Evolutionary conservation across 805 yeast species (phyloP).

Genomic region (Yamadazyma olivae): DNA sequence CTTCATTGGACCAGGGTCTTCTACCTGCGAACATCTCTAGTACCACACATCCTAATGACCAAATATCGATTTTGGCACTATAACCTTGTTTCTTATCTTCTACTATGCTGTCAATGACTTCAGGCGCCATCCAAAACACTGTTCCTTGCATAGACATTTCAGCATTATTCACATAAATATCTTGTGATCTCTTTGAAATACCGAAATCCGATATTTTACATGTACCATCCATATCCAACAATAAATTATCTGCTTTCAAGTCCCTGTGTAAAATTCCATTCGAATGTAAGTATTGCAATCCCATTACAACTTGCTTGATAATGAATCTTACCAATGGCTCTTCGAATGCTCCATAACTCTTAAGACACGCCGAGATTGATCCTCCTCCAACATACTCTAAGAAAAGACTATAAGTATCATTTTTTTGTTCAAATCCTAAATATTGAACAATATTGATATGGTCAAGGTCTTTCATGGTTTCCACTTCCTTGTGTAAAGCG

Average conservation of each 20-base stretch:
- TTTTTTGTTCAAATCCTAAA: slow-evolving; percentile 82
- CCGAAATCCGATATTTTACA: slow-evolving; percentile 97
- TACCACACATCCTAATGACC: slow-evolving; percentile 98
- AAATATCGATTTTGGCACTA: slow-evolving; percentile 95
- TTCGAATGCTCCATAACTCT: slow-evolving; percentile 81
- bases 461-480: slow-evolving; percentile 89
- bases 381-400: slow-evolving; percentile 98
- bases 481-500: slow-evolving; percentile 86
- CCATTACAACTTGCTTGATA: slow-evolving; percentile 76
- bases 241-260: slow-evolving; percentile 87
- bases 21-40: slow-evolving; percentile 97
- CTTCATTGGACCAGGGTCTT: slow-evolving; percentile 96
- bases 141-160: slow-evolving; percentile 99
- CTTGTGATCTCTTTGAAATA: slow-evolving; percentile 72
- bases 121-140: slow-evolving; percentile 99
- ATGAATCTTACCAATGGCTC: slow-evolving; percentile 70
- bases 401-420: slow-evolving; percentile 77
- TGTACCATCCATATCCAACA: slow-evolving; percentile 87
- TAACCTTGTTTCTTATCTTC: slow-evolving; percentile 81
- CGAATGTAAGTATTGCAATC: slow-evolving; percentile 83
- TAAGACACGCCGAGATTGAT: slow-evolving; percentile 81
- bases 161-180: slow-evolving; percentile 85
- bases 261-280: slow-evolving; percentile 90
- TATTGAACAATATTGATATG: slow-evolving; percentile 95
- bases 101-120: slow-evolving; percentile 82